Percentiles rank a stretch among this genome's conserved stretches.
Conservation (phyloP, 1,139 yeast species). For the Geotrichum siamense region DNA sequence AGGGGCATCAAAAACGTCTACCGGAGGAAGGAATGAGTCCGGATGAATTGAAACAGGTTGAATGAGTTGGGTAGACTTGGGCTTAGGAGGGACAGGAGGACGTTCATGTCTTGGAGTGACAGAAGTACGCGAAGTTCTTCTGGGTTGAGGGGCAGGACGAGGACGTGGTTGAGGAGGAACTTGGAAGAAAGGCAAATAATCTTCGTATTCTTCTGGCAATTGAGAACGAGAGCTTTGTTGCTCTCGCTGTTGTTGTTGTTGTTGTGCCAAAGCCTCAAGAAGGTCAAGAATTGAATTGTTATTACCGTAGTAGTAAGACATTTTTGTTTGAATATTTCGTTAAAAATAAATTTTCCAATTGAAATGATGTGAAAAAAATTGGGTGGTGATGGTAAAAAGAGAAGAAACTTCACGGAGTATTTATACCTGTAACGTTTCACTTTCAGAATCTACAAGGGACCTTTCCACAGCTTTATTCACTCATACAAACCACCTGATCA, state of each 20-base stretch:
- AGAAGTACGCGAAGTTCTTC: neutral
- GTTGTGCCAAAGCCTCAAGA: conserved; percentile 8
- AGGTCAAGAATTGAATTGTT: conserved; percentile 9
- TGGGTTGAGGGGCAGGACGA: neutral
- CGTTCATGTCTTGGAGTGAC: neutral
- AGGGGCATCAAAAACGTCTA: conserved; percentile 46
- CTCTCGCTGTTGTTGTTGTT: conserved; percentile 7
- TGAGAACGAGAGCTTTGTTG: neutral
- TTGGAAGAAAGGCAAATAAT: conserved; percentile 1
- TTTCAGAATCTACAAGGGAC: neutral
- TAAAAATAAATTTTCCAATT: neutral
- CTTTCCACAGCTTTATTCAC: neutral
- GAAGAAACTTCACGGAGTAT: neutral
- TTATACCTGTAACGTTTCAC: neutral
- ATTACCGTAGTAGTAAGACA: conserved; percentile 8
- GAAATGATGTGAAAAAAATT: neutral
- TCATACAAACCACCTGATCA: neutral
- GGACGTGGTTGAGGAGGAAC: neutral
- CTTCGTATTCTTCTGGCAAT: neutral
- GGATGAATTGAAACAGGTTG: neutral
- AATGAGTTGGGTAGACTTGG: conserved; percentile 1
- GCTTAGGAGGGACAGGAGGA: neutral
- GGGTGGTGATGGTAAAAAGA: neutral
- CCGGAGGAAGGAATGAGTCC: conserved; percentile 36
- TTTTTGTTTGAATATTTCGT: neutral